Evolutionary conservation across 2,329 filamentous ascomycete genomes (phyloP).

Genomic region (Orbilia ellipsospora): DNA sequence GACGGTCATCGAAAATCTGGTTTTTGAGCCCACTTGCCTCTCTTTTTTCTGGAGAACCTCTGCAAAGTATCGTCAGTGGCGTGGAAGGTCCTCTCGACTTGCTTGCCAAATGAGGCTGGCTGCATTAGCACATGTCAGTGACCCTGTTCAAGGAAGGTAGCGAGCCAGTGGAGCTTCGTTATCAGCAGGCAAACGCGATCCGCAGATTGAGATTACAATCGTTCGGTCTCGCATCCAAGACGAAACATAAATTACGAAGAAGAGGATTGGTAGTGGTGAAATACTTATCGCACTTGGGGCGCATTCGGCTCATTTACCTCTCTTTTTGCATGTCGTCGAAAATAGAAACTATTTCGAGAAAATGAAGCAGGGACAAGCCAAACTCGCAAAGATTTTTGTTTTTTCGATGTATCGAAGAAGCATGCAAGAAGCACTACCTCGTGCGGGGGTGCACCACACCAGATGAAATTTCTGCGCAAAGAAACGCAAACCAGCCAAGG

Average conservation of each 20-base stretch:
- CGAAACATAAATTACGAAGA: neutral
- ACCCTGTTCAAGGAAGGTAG: slow-evolving; percentile 11
- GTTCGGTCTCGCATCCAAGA: neutral
- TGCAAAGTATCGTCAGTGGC: slow-evolving; percentile 45
- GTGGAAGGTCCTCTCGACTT: slow-evolving; percentile 38
- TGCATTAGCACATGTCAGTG: slow-evolving; percentile 22
- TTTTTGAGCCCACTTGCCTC: slow-evolving; percentile 19
- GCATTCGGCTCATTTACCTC: neutral
- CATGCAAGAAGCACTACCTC: slow-evolving; percentile 11
- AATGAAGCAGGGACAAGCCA: slow-evolving; percentile 1
- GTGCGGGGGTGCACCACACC: slow-evolving; percentile 32
- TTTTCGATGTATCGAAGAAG: slow-evolving; percentile 4
- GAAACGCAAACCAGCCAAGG: slow-evolving; percentile 20
- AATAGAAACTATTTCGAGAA: slow-evolving; percentile 10
- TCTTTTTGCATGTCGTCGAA: slow-evolving; percentile 8
- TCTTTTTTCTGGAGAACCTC: slow-evolving; percentile 2
- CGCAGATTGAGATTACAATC: neutral
- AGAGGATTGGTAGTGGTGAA: slow-evolving; percentile 5
- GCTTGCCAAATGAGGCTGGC: slow-evolving; percentile 38
- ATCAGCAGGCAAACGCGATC: slow-evolving; percentile 27
- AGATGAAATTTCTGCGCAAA: neutral
- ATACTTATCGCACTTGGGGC: neutral
- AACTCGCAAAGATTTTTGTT: neutral
- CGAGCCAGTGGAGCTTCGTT: slow-evolving; percentile 13
- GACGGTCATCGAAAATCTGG: slow-evolving; percentile 28